Percentiles rank a stretch among this genome's conserved stretches.
These are phyloP conservation scores for Paecilomyces variotii DNA, from an alignment of 2,329 filamentous ascomycete species.

Conservation along the genomic window DNA sequence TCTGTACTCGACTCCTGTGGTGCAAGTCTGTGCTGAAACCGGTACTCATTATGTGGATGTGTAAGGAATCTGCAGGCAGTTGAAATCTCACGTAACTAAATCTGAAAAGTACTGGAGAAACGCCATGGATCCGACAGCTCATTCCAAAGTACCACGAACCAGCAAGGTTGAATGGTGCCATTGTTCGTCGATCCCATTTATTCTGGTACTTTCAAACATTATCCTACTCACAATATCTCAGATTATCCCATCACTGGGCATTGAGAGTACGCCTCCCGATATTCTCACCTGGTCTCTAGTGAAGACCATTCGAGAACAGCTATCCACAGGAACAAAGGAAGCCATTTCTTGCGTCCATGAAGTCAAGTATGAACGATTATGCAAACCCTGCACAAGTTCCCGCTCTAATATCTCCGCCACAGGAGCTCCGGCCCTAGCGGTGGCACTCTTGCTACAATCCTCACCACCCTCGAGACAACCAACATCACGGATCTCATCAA, in stretches of 20 bases:
- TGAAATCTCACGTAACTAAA: slow-evolving; percentile 1
- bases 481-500: slow-evolving; percentile 40
- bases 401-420: slow-evolving; percentile 5
- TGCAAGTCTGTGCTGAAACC: slow-evolving; percentile 56
- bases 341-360: slow-evolving; percentile 48
- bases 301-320: slow-evolving; percentile 44
- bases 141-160: slow-evolving; percentile 52
- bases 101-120: slow-evolving; percentile 48
- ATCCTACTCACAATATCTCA: slow-evolving; percentile 16
- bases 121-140: slow-evolving; percentile 56
- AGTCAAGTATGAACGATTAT: slow-evolving; percentile 35
- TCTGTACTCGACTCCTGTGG: slow-evolving; percentile 55
- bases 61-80: slow-evolving; percentile 21
- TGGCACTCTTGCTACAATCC: slow-evolving; percentile 58
- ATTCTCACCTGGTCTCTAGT: slow-evolving; percentile 46
- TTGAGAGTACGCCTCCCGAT: slow-evolving; percentile 56
- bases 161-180: slow-evolving; percentile 52
- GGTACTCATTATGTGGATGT: slow-evolving; percentile 63
- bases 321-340: slow-evolving; percentile 43
- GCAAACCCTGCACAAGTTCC: slow-evolving; percentile 6
- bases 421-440: slow-evolving; percentile 43
- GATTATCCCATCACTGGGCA: slow-evolving; percentile 53
- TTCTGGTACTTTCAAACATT: background rate
- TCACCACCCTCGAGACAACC: slow-evolving; percentile 47
- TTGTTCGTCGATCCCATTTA: slow-evolving; percentile 35